phyloP scores from a whole-genome alignment of 495 filamentous ascomycete genomes.

The Neurospora africana region DNA sequence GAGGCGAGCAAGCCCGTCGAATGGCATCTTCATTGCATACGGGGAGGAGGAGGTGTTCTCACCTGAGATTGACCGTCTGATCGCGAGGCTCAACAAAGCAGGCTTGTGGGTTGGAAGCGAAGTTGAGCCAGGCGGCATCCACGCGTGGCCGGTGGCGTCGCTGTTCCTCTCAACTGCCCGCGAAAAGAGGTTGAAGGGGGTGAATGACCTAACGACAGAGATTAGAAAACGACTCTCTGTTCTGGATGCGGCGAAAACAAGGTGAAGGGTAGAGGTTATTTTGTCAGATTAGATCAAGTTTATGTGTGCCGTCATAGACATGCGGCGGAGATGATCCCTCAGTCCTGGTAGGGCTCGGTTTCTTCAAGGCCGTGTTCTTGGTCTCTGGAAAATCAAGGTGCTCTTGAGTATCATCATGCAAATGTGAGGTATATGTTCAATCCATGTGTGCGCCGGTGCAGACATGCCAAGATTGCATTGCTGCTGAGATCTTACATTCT shows the following conservation, averaged over 20 bases:
- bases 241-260: neutral
- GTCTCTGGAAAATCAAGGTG: conserved; percentile 30
- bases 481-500: neutral
- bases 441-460: neutral
- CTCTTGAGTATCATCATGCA: conserved; percentile 37
- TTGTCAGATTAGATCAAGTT: conserved; percentile 49
- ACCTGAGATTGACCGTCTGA: conserved; percentile 46
- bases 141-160: conserved; percentile 69
- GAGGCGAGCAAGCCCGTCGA: conserved; percentile 45
- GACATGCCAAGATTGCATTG: neutral
- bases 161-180: conserved; percentile 51
- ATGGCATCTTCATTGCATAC: conserved; percentile 53
- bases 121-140: conserved; percentile 52
- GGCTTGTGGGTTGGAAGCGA: conserved; percentile 35
- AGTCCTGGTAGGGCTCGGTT: conserved; percentile 28
- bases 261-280: neutral
- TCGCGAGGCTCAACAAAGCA: conserved; percentile 36
- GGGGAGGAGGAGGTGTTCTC: conserved; percentile 65
- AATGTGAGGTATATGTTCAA: neutral
- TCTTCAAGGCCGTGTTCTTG: conserved; percentile 25
- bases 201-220: conserved; percentile 43
- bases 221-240: conserved; percentile 28
- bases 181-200: conserved; percentile 45
- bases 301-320: conserved; percentile 34
- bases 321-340: conserved; percentile 40